Evolutionary conservation across 2,329 filamentous ascomycete genomes (phyloP).

Genomic region (Cladosporium cucumerinum): DNA sequence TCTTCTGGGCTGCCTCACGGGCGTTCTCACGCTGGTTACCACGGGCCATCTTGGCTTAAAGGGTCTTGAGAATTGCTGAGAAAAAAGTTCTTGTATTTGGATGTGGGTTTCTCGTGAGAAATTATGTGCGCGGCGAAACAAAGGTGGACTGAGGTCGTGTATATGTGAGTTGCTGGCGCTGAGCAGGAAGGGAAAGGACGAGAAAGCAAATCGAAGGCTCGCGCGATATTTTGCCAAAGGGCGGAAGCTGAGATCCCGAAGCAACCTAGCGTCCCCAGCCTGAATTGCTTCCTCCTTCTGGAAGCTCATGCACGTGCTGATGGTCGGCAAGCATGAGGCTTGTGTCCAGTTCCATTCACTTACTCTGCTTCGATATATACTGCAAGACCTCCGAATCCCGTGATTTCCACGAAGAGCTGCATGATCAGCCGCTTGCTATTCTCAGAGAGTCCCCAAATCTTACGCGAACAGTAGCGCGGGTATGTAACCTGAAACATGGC

Average conservation of each 20-base stretch:
- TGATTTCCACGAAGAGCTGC: background rate
- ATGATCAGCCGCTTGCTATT: background rate
- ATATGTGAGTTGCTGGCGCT: background rate
- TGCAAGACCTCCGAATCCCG: background rate
- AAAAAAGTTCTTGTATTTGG: conserved; percentile 3
- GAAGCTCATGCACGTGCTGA: background rate
- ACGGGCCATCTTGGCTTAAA: conserved; percentile 66
- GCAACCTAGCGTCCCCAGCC: background rate
- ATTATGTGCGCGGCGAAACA: background rate
- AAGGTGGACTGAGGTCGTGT: background rate
- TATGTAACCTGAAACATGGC: conserved; percentile 8
- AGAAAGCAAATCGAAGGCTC: background rate
- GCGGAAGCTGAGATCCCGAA: conserved; percentile 10
- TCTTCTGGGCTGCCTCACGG: conserved; percentile 82
- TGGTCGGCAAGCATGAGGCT: background rate
- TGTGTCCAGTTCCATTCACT: background rate
- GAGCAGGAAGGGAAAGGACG: background rate
- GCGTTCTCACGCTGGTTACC: conserved; percentile 95
- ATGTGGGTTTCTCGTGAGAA: background rate
- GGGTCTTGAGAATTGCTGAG: conserved; percentile 4
- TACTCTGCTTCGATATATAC: background rate
- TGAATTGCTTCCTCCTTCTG: background rate
- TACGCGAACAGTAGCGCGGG: background rate
- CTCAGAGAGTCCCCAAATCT: background rate
- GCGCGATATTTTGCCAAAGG: conserved; percentile 9